Conservation (phyloP, 2,329 filamentous ascomycete species). For the Phaeophleospora eucalypticola region DNA sequence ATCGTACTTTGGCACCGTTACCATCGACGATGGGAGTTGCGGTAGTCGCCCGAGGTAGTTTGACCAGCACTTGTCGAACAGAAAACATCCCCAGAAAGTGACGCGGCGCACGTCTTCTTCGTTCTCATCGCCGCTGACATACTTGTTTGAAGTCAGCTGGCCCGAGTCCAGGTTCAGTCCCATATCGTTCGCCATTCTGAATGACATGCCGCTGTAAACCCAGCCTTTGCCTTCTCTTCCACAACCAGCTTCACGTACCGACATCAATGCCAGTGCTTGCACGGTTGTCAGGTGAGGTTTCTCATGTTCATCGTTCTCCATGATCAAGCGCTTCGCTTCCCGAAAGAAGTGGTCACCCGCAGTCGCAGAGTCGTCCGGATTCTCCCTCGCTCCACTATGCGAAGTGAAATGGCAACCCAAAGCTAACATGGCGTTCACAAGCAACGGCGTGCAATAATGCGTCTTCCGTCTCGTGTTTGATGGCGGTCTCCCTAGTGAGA, state of each 20-base stretch:
- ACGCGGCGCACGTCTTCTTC: constrained; percentile 86
- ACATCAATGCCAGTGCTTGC: constrained; percentile 92
- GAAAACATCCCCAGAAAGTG: constrained; percentile 95
- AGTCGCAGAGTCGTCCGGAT: constrained; percentile 70
- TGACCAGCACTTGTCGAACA: constrained; percentile 99
- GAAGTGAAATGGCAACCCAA: constrained; percentile 91
- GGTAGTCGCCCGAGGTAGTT: constrained; percentile 92
- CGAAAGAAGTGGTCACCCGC: constrained; percentile 95
- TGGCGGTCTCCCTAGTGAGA: constrained; percentile 63
- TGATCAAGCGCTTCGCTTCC: constrained; percentile 82
- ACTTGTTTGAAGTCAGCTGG: constrained; percentile 52
- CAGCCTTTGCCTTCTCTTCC: constrained; percentile 92
- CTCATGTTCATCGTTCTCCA: constrained; percentile 91
- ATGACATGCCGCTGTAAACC: constrained; percentile 98
- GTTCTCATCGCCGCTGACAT: constrained; percentile 57
- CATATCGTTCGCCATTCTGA: constrained; percentile 93
- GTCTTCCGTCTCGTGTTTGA: constrained; percentile 49
- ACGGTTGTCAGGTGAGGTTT: constrained; percentile 84
- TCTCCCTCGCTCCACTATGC: constrained; percentile 65
- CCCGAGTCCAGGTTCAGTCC: constrained; percentile 82
- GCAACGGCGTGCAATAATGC: constrained; percentile 78
- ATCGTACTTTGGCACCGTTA: constrained; percentile 83
- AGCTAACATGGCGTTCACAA: constrained; percentile 92
- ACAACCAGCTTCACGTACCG: constrained; percentile 90
- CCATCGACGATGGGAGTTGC: constrained; percentile 73